Evolutionary conservation across 129 eudicot genomes (phyloP).

Genomic region (Erigeron canadensis): DNA sequence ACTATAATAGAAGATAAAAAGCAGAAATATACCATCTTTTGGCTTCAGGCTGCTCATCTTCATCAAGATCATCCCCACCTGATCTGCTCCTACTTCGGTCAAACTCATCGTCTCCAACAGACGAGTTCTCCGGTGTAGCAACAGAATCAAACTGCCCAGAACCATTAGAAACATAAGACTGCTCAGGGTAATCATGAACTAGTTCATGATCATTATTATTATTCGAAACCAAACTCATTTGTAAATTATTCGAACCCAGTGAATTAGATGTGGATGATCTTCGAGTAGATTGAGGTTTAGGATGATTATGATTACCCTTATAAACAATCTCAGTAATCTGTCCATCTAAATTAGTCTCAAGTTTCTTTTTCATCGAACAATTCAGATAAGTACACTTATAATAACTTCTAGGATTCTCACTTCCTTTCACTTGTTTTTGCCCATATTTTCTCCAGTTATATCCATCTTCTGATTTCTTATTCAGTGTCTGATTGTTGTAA

Average conservation of each 20-base stretch:
- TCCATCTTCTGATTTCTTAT: slow-evolving; percentile 67
- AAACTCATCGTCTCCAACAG: slow-evolving; percentile 65
- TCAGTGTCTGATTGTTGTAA: slow-evolving; percentile 27
- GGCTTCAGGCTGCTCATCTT: slow-evolving; percentile 58
- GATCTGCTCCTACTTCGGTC: slow-evolving; percentile 55
- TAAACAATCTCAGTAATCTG: slow-evolving; percentile 88
- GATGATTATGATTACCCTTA: slow-evolving; percentile 80
- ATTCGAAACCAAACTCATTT: slow-evolving; percentile 29
- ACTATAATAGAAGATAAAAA: not conserved
- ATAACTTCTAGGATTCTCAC: slow-evolving; percentile 85
- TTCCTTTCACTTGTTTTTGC: slow-evolving; percentile 86
- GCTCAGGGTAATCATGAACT: slow-evolving; percentile 39
- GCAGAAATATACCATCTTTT: slow-evolving; percentile 66
- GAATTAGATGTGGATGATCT: slow-evolving; percentile 61
- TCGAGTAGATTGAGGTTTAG: slow-evolving; percentile 69
- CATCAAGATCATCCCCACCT: slow-evolving; percentile 63
- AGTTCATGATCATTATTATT: slow-evolving; percentile 15
- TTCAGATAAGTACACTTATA: slow-evolving; percentile 75
- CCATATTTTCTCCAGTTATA: slow-evolving; percentile 92
- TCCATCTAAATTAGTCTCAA: slow-evolving; percentile 70
- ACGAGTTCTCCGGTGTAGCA: slow-evolving; percentile 73
- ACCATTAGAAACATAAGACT: slow-evolving; percentile 45
- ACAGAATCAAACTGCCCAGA: slow-evolving; percentile 62
- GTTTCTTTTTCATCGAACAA: slow-evolving; percentile 77
- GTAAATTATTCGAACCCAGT: slow-evolving; percentile 36